Evolutionary conservation across 192 early-diverging fungal genomes (phyloP).

Genomic region (Backusella liffmaniae): DNA sequence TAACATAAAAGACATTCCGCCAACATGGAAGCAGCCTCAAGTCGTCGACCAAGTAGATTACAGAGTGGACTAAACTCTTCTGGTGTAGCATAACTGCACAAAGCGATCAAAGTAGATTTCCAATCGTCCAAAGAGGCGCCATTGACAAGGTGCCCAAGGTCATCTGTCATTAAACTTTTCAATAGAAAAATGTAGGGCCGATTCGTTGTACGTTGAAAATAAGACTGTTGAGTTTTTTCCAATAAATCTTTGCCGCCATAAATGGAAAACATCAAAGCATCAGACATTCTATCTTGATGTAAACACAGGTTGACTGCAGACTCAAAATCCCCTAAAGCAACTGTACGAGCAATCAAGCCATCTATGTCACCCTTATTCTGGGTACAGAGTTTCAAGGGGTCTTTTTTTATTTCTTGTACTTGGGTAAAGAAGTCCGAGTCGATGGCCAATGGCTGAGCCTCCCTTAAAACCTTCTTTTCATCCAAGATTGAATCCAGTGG

Average conservation of each 20-base stretch:
- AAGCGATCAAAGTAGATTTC: conserved; percentile 89
- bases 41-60: conserved; percentile 61
- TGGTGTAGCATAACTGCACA: conserved; percentile 90
- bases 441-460: conserved; percentile 13
- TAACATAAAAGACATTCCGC: conserved; percentile 74
- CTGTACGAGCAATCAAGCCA: conserved; percentile 75
- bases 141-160: conserved; percentile 76
- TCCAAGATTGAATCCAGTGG: not conserved
- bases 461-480: conserved; percentile 13
- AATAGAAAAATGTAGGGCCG: conserved; percentile 82
- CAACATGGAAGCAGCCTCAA: conserved; percentile 45
- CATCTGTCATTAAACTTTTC: conserved; percentile 73
- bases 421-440: conserved; percentile 16
- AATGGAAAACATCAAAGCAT: conserved; percentile 65
- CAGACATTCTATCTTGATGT: conserved; percentile 68
- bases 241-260: conserved; percentile 63
- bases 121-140: conserved; percentile 78
- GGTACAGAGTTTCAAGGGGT: not conserved
- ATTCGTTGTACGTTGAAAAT: conserved; percentile 72
- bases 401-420: conserved; percentile 36
- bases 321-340: conserved; percentile 89
- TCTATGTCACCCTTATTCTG: conserved; percentile 53
- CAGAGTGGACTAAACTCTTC: conserved; percentile 76
- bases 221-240: conserved; percentile 46
- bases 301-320: conserved; percentile 86